A percentile compares a stretch with the other conserved stretches of the same genome.
Conservation (phyloP, 2,329 filamentous ascomycete genomes). For the Diaporthe ampelina region DNA sequence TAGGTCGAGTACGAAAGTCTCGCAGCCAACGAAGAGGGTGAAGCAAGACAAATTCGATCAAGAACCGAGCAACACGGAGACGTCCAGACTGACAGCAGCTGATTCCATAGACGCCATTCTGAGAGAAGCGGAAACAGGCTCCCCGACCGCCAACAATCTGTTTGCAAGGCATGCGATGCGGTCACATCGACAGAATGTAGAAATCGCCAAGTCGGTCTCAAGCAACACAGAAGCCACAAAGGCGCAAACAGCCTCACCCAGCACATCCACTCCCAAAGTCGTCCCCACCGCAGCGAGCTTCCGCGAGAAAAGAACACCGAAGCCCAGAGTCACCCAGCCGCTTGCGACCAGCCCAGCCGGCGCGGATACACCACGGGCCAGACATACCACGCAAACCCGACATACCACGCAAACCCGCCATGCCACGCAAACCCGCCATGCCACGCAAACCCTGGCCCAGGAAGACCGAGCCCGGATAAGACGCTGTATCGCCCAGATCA, state of each 20-base stretch:
- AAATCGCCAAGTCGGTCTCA: background rate
- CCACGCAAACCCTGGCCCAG: background rate
- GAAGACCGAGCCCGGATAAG: background rate
- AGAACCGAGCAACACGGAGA: background rate
- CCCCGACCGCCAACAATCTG: background rate
- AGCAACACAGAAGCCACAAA: background rate
- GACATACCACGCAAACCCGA: too few relatives aligned
- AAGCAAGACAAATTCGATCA: background rate
- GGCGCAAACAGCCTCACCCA: too few relatives aligned
- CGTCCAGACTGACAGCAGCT: background rate
- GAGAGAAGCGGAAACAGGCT: background rate
- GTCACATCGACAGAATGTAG: background rate
- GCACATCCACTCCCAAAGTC: background rate
- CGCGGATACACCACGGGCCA: background rate
- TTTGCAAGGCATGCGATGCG: background rate
- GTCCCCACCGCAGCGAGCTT: conserved; percentile 8
- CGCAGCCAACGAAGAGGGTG: background rate
- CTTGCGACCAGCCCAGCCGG: background rate
- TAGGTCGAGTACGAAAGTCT: too few relatives aligned
- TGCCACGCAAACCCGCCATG: too few relatives aligned
- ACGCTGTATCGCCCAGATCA: background rate
- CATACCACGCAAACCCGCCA: too few relatives aligned
- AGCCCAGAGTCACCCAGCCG: background rate
- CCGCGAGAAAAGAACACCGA: background rate
- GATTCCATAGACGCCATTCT: background rate